Evolutionary conservation across 2,329 filamentous ascomycete species (phyloP), one percentile per base, ranked within the genome.

Genomic region (Teratosphaeria destructans): DNA sequence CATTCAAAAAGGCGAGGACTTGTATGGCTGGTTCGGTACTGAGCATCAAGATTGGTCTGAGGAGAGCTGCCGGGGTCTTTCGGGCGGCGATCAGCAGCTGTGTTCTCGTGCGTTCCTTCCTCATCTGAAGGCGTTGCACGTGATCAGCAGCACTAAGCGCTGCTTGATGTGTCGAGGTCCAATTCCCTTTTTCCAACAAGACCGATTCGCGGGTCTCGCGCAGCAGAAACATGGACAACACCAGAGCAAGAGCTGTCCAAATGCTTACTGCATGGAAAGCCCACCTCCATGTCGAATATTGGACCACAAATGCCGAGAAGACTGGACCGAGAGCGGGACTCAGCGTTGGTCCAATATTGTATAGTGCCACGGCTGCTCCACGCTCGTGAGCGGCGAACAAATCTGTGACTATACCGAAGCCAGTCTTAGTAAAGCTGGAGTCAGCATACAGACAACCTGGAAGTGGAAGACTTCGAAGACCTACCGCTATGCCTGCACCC

Each of bases 11-110:
- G 0, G 79, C 73, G 0, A 78, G 64, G 27, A 77, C 72, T 65
- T 83, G 81, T 26, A 85, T 77, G 60, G 82, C 81, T 3, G 81
- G 79, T 47, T 85, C 35, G 35, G 35, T 5, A 39, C 35, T 39
- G 35, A 39, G 35, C 35, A 39, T 39, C 35, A 39, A 39, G 35
- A 39, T 39, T 39, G 6, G 35, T 39, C 5, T 39, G 35, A 39
- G 35, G 35, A 39, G 35, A 39, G 35, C 35, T 39, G 35, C 35
- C 35, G 8, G 35, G 35, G 35, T 39, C 1, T 39, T 39, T 39
- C 35, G 35, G 35, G 35, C 35, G 35, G 35, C 35, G 6, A 39
- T 39, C 35, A 39, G 35, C 35, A 39, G 35, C 35, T 39, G 35
- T 39, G 8, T 39, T 39, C 35, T 39, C 35, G 35, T 1, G 35